Base-by-base conservation (phyloP, 2,329 filamentous ascomycete species). In the Colletotrichum sp. region DNA sequence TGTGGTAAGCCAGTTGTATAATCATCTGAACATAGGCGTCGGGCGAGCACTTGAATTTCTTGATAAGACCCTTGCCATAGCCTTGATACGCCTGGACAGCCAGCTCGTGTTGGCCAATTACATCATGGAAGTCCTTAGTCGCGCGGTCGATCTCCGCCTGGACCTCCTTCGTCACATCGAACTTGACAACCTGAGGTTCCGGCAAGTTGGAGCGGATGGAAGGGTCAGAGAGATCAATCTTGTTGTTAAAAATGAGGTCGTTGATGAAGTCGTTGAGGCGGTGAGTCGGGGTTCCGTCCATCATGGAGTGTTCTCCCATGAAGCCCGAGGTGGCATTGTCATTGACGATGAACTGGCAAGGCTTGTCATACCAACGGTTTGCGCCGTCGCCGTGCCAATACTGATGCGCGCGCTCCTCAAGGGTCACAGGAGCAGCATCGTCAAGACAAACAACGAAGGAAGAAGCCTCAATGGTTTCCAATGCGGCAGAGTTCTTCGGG, bases 281-380 rank as follows among this genome's bases (percentile, higher is more conserved):
- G 87, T 99, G 97, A 4, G 98, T 99, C 2, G 98, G 96, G 8
- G 97, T 99, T 79, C 98, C 97, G 84, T 99, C 97, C 98, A 99
- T 99, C 97, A 99, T 99, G 81, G 95, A 98, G 90, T 99, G 97
- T 88, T 99, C 97, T 82, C 97, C 97, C 90, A 96, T 96, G 90
- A 99, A 99, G 77, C 97, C 97, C 3, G 97, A 95, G 9, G 97
- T 98, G 80, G 97, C 97, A 85, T 99, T 99, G 84, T 99, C 96
- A 86, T 98, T 98, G 88, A 99, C 85, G 84, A 99, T 98, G 88
- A 99, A 99, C 87, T 99, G 96, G 70, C 98, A 89, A 8, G 97
- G 97, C 90, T 99, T 99, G 90, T 99, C 97, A 83, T 93, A 99
- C 96, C 96, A 99, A 79, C 97, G 93, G 89, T 99, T 99, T 80